Evolutionary conservation across 768 basidiomycete species (phyloP).

Genomic region (Termitomyces sp.): DNA sequence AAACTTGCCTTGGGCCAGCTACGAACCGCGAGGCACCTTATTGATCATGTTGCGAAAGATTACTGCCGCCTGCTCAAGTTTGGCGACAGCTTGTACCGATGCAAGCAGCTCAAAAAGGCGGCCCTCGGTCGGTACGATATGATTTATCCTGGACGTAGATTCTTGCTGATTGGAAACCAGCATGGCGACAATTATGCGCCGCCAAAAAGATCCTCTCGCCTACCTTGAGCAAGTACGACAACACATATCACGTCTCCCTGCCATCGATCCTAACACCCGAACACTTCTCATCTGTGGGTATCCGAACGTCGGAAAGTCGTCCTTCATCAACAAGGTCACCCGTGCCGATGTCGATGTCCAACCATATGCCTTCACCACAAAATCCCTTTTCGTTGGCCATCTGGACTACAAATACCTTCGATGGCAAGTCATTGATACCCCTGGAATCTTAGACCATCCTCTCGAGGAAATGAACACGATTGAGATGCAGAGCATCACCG

Average conservation of each 20-base stretch:
- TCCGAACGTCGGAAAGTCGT: constrained; percentile 99
- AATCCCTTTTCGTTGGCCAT: constrained; percentile 97
- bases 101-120: constrained; percentile 97
- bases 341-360: constrained; percentile 99
- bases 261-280: constrained; percentile 97
- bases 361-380: constrained; percentile 99
- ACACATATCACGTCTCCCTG: constrained; percentile 96
- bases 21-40: constrained; percentile 91
- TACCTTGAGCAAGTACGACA: constrained; percentile 99
- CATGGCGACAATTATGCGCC: constrained; percentile 98
- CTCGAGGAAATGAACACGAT: constrained; percentile 99
- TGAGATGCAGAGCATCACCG: constrained; percentile 99
- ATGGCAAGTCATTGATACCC: constrained; percentile 99
- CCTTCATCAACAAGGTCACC: constrained; percentile 99
- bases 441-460: constrained; percentile 96
- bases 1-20: constrained; percentile 97
- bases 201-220: constrained; percentile 97
- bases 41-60: constrained; percentile 96
- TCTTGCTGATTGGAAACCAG: constrained; percentile 31
- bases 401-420: constrained; percentile 98
- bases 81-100: constrained; percentile 95
- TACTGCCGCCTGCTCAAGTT: constrained; percentile 97
- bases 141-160: not conserved
- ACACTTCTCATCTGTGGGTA: constrained; percentile 98
- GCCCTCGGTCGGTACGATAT: constrained; percentile 87